Conservation (phyloP, 441 rosid genomes). For the Pelargonium fulgidum region DNA sequence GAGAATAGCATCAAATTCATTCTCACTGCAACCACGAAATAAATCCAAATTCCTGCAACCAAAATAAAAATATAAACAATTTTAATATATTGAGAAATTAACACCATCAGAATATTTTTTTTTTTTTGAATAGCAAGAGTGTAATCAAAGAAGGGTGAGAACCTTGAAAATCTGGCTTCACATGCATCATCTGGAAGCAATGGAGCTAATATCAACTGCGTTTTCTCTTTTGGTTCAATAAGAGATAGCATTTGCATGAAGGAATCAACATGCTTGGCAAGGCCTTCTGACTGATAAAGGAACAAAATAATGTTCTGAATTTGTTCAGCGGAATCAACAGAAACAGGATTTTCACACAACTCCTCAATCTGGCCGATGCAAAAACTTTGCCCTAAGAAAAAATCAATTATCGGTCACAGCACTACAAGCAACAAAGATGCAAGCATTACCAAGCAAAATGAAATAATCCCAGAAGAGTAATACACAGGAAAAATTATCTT, state of each 20-base stretch:
- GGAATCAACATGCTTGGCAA: slow-evolving; percentile 60
- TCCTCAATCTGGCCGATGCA: slow-evolving; percentile 63
- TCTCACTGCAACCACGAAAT: slow-evolving; percentile 39
- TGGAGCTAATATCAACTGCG: slow-evolving; percentile 57
- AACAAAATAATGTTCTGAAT: slow-evolving; percentile 67
- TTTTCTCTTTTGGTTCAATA: slow-evolving; percentile 46
- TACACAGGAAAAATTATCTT: slow-evolving; percentile 9
- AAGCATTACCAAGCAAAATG: not conserved
- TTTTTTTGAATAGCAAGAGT: not conserved
- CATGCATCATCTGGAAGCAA: slow-evolving; percentile 53
- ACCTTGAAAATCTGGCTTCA: slow-evolving; percentile 41
- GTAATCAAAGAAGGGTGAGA: not conserved
- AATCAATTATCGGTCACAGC: slow-evolving; percentile 1
- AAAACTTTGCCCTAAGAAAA: slow-evolving; percentile 58
- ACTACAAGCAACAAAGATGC: not conserved
- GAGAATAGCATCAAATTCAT: slow-evolving; percentile 73
- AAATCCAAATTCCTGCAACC: slow-evolving; percentile 45
- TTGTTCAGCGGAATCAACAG: slow-evolving; percentile 45
- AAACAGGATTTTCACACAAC: slow-evolving; percentile 43
- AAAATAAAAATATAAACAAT: not conserved
- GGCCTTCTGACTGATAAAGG: slow-evolving; percentile 68
- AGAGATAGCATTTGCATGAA: slow-evolving; percentile 64
- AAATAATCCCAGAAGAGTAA: not conserved
- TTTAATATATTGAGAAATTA: slow-evolving; percentile 10
- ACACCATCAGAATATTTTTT: not conserved